These are phyloP conservation scores for Xylaria intraflava DNA, from an alignment of 495 filamentous ascomycete species.

Conservation along the genomic window DNA sequence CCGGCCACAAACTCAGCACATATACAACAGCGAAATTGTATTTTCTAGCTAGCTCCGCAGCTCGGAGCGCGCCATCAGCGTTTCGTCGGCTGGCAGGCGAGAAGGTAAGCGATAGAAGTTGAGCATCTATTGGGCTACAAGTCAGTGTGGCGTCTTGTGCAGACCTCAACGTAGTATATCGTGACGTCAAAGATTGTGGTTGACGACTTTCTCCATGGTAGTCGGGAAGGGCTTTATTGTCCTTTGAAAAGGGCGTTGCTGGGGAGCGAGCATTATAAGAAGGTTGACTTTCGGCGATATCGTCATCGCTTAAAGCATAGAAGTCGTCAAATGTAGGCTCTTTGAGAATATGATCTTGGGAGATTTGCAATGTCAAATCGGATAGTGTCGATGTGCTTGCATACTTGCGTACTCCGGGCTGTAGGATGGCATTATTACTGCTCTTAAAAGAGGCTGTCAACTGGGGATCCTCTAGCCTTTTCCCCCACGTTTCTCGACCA, in stretches of 20 bases:
- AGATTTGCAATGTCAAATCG: constrained; percentile 1
- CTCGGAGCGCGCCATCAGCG: constrained; percentile 5
- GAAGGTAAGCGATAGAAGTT: constrained; percentile 4
- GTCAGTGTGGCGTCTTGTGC: constrained; percentile 4
- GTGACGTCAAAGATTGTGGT: neutral
- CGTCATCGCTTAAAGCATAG: constrained; percentile 39
- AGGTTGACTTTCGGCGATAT: constrained; percentile 34
- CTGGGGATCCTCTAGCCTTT: constrained; percentile 12
- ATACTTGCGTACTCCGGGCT: constrained; percentile 15
- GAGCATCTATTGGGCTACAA: neutral
- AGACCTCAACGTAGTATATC: neutral
- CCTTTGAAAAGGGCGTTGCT: constrained; percentile 15
- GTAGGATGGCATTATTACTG: neutral
- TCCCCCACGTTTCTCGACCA: constrained; percentile 21
- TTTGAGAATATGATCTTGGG: constrained; percentile 16
- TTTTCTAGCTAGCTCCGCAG: constrained; percentile 7
- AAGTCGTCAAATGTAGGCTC: constrained; percentile 44
- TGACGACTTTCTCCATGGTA: constrained; percentile 19
- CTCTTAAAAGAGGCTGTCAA: neutral
- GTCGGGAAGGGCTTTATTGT: constrained; percentile 3
- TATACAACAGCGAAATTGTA: constrained; percentile 13
- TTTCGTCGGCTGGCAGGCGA: constrained; percentile 1
- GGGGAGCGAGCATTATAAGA: constrained; percentile 8
- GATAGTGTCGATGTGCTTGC: constrained; percentile 18
- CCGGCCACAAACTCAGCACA: constrained; percentile 11